Conservation (phyloP, 306 rosid genomes). For the Medicago ruthenica region DNA sequence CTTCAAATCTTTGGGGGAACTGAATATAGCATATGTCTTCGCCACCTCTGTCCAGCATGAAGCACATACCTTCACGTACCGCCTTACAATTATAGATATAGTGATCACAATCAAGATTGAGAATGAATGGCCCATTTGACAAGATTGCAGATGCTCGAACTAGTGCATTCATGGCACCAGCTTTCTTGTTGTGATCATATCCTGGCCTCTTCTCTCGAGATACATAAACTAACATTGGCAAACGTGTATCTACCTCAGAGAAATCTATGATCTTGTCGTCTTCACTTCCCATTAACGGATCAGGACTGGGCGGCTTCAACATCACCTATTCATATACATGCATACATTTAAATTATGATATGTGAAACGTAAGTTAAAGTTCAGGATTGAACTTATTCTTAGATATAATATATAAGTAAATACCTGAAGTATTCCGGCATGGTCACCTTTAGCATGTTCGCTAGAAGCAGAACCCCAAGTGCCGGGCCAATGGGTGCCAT, state of each 20-base stretch:
- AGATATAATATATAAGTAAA: background rate
- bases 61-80: slow-evolving; percentile 62
- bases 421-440: slow-evolving; percentile 66
- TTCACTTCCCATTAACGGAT: slow-evolving; percentile 49
- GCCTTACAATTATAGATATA: slow-evolving; percentile 60
- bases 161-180: slow-evolving; percentile 65
- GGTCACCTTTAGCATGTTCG: slow-evolving; percentile 55
- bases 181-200: slow-evolving; percentile 66
- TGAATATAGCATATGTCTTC: slow-evolving; percentile 62
- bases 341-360: background rate
- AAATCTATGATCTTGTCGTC: slow-evolving; percentile 56
- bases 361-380: background rate
- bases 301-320: slow-evolving; percentile 56
- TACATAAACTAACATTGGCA: slow-evolving; percentile 59
- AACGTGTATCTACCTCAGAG: slow-evolving; percentile 48
- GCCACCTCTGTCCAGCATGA: slow-evolving; percentile 66
- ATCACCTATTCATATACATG: slow-evolving; percentile 47
- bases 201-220: slow-evolving; percentile 65
- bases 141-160: slow-evolving; percentile 61
- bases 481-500: slow-evolving; percentile 67
- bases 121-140: slow-evolving; percentile 64
- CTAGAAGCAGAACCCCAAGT: slow-evolving; percentile 53
- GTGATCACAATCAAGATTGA: slow-evolving; percentile 66
- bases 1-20: slow-evolving; percentile 68
- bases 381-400: background rate